Evolutionary conservation across 495 filamentous ascomycete species (phyloP), one percentile per base, ranked within the genome.

Genomic region (Penicillium nucicola): DNA sequence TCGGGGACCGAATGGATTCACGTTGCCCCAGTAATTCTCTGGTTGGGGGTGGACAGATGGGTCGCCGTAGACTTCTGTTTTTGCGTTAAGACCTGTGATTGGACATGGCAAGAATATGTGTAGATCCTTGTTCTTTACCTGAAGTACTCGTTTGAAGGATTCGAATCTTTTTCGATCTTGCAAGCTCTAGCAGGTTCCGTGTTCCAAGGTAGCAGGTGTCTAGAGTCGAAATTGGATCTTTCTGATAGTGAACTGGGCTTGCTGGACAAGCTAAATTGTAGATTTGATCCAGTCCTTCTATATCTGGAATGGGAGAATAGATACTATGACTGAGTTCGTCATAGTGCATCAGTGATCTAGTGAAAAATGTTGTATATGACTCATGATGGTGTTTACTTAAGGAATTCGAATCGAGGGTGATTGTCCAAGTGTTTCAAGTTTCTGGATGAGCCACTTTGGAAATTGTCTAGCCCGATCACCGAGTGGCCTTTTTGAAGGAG

Each of bases 261-360:
- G 57, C 57, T 9, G 57, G 57, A 45, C 57, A 60, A 2, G 57
- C 57, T 7, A 60, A 49, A 23, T 60, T 52, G 49, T 53, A 60
- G 20, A 60, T 56, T 19, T 56, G 49, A 28, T 56, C 42, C 8
- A 50, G 41, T 2, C 45, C 20, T 5, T 18, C 34, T 17, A 56
- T 11, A 8, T 32, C 20, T 10, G 48, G 23, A 17, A 60, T 15
- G 1, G 57, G 31, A 30, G 7, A 25, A 35, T 53, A 49, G 15
- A 60, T 60, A 42, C 56, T 42, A 10, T 56, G 57, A 11, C 55
- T 58, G 22, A 20, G 9, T 43, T 22, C 28, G 14, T 19, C 12
- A 19, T 23, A n/a, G n/a, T n/a, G n/a, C n/a, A n/a, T n/a, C n/a
- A n/a, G n/a, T n/a, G n/a, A n/a, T n/a, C n/a, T n/a, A n/a, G n/a